Evolutionary conservation across 1,284 basidiomycete species (phyloP).

Genomic region (Thecaphora frezii): DNA sequence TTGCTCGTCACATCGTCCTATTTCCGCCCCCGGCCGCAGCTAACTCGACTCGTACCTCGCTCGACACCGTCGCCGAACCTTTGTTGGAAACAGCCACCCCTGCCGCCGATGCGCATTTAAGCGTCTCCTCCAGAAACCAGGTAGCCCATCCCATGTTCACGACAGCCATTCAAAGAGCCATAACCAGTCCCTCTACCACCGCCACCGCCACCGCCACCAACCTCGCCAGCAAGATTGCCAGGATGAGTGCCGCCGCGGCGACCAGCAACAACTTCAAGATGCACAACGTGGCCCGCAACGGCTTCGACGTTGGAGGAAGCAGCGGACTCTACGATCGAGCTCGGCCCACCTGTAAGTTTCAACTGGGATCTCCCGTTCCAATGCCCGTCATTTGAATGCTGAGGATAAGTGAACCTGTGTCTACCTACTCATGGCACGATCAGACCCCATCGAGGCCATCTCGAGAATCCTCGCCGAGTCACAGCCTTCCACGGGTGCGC

Average conservation of each 20-base stretch:
- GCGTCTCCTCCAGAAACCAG: too few species aligned
- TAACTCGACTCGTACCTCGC: too few species aligned
- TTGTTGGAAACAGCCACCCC: too few species aligned
- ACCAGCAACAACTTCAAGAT: constrained; percentile 2
- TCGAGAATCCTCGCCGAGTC: constrained; percentile 29
- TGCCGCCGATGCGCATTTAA: too few species aligned
- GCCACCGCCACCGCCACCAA: background rate
- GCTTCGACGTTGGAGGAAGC: constrained; percentile 37
- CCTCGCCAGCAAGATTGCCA: background rate
- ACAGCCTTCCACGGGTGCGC: constrained; percentile 7
- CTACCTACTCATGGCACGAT: too few species aligned
- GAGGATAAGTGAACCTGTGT: too few species aligned
- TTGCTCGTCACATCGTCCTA: too few species aligned
- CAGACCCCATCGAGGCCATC: constrained; percentile 36
- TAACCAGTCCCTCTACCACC: background rate
- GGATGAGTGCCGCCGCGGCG: background rate
- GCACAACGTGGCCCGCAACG: constrained; percentile 37
- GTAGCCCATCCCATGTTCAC: too few species aligned
- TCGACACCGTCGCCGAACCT: too few species aligned
- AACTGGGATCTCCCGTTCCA: background rate
- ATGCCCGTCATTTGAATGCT: background rate
- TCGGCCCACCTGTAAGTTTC: constrained; percentile 19
- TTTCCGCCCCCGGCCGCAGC: too few species aligned
- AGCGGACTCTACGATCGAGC: constrained; percentile 45
- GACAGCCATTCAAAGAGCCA: too few species aligned